phyloP scores from a whole-genome alignment of 352 stramenopile species.

The Globisporangium canariense region DNA sequence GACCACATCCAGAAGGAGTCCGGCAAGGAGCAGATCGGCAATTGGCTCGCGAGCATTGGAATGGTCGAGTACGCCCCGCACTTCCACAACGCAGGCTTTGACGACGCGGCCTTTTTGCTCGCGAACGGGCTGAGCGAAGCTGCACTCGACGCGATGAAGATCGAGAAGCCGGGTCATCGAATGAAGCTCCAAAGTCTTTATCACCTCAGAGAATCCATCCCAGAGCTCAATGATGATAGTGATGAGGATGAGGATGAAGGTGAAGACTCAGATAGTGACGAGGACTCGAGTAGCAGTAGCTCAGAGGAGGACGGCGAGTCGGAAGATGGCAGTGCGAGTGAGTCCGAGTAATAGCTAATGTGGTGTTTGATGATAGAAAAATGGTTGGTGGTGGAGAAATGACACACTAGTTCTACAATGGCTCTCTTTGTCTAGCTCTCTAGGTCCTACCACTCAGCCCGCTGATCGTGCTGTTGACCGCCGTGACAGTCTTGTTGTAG shows the following conservation, averaged over 20 bases:
- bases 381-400: not conserved
- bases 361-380: not conserved
- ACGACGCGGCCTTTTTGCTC: conserved; percentile 64
- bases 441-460: conserved; percentile 12
- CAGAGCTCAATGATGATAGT: conserved; percentile 8
- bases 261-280: conserved; percentile 12
- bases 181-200: conserved; percentile 68
- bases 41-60: conserved; percentile 71
- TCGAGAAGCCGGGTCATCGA: conserved; percentile 66
- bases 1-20: conserved; percentile 31
- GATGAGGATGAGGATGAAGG: conserved; percentile 24
- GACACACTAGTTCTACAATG: conserved; percentile 9
- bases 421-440: not conserved
- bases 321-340: conserved; percentile 11
- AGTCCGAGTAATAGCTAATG: conserved; percentile 1
- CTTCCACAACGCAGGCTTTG: conserved; percentile 56
- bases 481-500: conserved; percentile 75
- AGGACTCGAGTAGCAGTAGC: conserved; percentile 10
- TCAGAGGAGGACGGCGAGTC: conserved; percentile 19
- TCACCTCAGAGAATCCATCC: conserved; percentile 53
- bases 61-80: conserved; percentile 53
- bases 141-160: conserved; percentile 53
- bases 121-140: conserved; percentile 41
- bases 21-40: conserved; percentile 34
- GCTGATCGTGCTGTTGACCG: conserved; percentile 54